phyloP scores from a whole-genome alignment of 768 basidiomycete species.

The Chalciporus chontae region DNA sequence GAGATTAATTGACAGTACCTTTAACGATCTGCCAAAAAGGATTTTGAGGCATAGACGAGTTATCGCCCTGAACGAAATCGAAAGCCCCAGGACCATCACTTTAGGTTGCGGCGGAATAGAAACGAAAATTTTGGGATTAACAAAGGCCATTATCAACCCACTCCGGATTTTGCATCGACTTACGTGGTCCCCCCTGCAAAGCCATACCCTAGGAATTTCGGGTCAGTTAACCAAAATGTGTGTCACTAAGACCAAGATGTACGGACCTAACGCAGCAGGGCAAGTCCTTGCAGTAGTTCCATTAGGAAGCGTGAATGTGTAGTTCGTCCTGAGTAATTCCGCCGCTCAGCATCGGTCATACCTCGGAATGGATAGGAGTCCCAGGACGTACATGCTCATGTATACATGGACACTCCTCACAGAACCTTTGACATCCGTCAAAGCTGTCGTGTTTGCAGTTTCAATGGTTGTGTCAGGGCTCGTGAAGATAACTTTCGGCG shows the following conservation, averaged over 20 bases:
- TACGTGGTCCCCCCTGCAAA: conserved; percentile 83
- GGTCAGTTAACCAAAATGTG: neutral
- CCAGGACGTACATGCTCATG: conserved; percentile 56
- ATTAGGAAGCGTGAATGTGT: conserved; percentile 61
- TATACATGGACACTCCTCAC: conserved; percentile 72
- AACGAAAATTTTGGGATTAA: neutral
- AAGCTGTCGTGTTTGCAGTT: conserved; percentile 17
- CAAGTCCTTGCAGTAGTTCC: conserved; percentile 69
- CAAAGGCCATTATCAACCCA: neutral
- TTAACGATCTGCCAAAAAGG: conserved; percentile 82
- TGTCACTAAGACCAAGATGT: neutral
- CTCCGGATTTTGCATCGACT: conserved; percentile 20
- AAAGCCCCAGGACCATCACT: conserved; percentile 74
- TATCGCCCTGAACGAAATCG: conserved; percentile 74
- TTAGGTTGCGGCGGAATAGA: neutral
- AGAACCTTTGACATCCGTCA: conserved; percentile 50
- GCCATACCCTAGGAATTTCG: conserved; percentile 49
- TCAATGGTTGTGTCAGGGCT: conserved; percentile 18
- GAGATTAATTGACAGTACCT: conserved; percentile 28
- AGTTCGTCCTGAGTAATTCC: conserved; percentile 46
- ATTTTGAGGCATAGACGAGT: conserved; percentile 61
- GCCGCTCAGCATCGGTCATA: neutral
- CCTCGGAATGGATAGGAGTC: neutral
- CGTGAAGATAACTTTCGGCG: conserved; percentile 12
- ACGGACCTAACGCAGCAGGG: conserved; percentile 71